Conservation (phyloP, 2,329 filamentous ascomycete species). For the Metarhizium humberi region DNA sequence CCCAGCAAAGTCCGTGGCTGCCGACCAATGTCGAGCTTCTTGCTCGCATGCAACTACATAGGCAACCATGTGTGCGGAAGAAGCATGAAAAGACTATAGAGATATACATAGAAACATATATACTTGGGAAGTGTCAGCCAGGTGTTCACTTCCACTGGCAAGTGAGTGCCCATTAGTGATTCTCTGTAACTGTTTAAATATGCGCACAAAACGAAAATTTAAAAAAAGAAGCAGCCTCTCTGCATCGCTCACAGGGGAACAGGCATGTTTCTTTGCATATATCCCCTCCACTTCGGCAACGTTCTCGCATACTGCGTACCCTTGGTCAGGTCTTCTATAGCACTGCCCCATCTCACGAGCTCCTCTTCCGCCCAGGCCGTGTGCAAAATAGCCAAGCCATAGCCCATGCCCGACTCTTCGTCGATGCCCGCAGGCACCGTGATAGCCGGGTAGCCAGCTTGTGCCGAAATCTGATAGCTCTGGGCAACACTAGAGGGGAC, state of each 20-base stretch:
- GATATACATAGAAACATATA: no score
- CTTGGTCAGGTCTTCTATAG: constrained; percentile 47
- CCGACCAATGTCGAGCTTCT: no score
- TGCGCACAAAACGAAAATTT: background rate
- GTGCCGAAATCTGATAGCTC: constrained; percentile 60
- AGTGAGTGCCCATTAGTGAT: no score
- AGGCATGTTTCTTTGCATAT: constrained; percentile 36
- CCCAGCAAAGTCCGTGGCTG: no score
- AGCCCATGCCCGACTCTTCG: constrained; percentile 47
- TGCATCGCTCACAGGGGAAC: constrained; percentile 17
- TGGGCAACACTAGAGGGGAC: constrained; percentile 61
- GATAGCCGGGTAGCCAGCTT: constrained; percentile 66
- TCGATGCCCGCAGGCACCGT: constrained; percentile 56
- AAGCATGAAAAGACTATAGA: no score
- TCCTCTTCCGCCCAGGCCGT: constrained; percentile 52
- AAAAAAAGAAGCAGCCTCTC: background rate
- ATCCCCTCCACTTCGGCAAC: constrained; percentile 43
- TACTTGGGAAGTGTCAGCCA: no score
- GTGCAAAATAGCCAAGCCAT: constrained; percentile 47
- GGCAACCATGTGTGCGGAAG: no score
- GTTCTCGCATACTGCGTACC: constrained; percentile 36
- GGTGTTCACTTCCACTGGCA: no score
- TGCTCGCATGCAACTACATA: no score
- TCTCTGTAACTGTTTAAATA: background rate
- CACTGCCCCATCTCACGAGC: constrained; percentile 52